A percentile compares a stretch with the other conserved stretches of the same genome.
Conservation (phyloP, 2,329 filamentous ascomycete species). For the Esteya vermicola region DNA sequence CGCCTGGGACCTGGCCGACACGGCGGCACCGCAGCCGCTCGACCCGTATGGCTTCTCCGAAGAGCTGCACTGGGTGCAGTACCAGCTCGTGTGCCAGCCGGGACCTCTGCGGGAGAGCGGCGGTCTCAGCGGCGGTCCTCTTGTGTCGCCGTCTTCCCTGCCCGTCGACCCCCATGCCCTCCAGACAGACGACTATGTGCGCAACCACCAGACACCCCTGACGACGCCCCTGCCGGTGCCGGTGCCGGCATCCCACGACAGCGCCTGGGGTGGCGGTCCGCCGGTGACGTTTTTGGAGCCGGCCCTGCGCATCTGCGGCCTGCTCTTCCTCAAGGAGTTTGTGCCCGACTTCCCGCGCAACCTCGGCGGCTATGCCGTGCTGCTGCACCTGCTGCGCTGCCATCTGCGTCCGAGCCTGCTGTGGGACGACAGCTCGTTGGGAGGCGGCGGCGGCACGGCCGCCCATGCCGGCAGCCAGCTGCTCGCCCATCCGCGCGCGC, state of each 20-base stretch:
- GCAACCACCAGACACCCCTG: slow-evolving; percentile 13
- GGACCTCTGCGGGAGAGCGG: slow-evolving; percentile 12
- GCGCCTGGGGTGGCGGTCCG: not conserved
- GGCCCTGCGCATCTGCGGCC: slow-evolving; percentile 15
- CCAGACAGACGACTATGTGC: slow-evolving; percentile 11
- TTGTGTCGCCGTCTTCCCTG: slow-evolving; percentile 1
- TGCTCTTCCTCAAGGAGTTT: slow-evolving; percentile 19
- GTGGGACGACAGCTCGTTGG: not conserved
- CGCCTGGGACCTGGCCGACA: slow-evolving; percentile 9
- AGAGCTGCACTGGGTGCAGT: slow-evolving; percentile 17
- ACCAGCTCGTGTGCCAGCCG: slow-evolving; percentile 16
- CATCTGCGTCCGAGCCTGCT: slow-evolving; percentile 10
- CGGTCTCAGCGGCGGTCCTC: no score
- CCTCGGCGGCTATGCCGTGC: slow-evolving; percentile 16
- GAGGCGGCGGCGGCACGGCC: not conserved
- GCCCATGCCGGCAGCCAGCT: not conserved
- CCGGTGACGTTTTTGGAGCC: slow-evolving; percentile 13
- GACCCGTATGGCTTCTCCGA: slow-evolving; percentile 19
- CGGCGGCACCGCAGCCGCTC: slow-evolving; percentile 8
- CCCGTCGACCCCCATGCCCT: slow-evolving; percentile 10
- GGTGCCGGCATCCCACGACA: slow-evolving; percentile 3
- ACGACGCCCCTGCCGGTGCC: slow-evolving; percentile 7
- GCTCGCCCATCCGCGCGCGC: slow-evolving; percentile 1
- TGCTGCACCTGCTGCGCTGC: slow-evolving; percentile 15
- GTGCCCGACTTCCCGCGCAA: slow-evolving; percentile 19